Conservation (phyloP, 768 basidiomycete genomes). For the Rickenella mellea region DNA sequence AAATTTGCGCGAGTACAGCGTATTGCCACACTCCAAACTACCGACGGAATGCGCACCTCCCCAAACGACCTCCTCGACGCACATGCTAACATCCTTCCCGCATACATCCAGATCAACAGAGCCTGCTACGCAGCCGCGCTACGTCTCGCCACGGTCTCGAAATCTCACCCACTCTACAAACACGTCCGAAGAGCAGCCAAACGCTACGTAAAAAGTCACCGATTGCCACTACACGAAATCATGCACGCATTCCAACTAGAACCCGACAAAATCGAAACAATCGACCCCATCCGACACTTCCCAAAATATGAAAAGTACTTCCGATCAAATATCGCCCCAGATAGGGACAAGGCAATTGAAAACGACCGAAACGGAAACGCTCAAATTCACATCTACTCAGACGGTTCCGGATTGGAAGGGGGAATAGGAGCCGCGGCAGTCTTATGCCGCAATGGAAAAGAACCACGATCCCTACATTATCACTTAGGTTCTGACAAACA, state of each 20-base stretch:
- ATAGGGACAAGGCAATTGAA: constrained; percentile 2
- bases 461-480: too few relatives aligned
- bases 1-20: constrained; percentile 11
- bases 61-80: constrained; percentile 9
- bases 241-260: not conserved
- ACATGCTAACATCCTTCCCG: constrained; percentile 5
- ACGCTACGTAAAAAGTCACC: not conserved
- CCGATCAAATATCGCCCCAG: not conserved
- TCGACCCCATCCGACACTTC: not conserved
- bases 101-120: not conserved
- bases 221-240: constrained; percentile 9
- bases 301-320: not conserved
- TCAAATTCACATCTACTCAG: not conserved
- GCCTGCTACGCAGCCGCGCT: constrained; percentile 1
- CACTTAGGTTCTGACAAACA: constrained; percentile 1
- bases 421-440: not conserved
- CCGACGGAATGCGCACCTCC: constrained; percentile 9
- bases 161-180: constrained; percentile 3
- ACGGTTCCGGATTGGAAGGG: not conserved
- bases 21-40: constrained; percentile 8
- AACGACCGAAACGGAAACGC: not conserved
- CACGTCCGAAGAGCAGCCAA: not conserved
- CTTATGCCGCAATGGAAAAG: too few relatives aligned
- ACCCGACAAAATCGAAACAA: constrained; percentile 6
- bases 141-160: constrained; percentile 8